A percentile compares a stretch with the other conserved stretches of the same genome.
Conservation (phyloP, 108 stramenopile genomes). For the Schizochytrium sp. region DNA sequence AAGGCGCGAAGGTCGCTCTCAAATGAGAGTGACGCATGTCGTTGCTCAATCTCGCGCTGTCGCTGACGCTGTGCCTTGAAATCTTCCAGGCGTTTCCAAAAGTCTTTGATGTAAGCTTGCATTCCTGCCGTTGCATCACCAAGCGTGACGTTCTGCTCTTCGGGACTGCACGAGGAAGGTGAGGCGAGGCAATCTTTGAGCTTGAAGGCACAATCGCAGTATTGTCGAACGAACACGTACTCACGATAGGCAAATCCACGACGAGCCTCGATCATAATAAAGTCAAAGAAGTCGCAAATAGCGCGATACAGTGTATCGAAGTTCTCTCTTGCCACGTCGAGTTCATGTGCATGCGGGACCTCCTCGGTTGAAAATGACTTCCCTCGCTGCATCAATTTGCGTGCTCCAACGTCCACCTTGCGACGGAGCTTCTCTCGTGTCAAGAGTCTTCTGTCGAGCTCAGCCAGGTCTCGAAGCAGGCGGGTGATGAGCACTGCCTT, state of each 20-base stretch:
- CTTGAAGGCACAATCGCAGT: neutral
- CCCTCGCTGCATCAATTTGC: neutral
- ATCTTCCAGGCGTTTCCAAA: neutral
- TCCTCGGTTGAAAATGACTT: conserved; percentile 4
- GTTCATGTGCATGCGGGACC: neutral
- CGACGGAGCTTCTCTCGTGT: neutral
- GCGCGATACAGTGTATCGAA: neutral
- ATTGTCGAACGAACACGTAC: conserved; percentile 6
- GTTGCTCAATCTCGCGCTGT: neutral
- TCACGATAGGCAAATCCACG: conserved; percentile 19
- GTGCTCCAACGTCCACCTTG: neutral
- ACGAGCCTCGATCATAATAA: neutral
- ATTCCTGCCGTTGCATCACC: neutral
- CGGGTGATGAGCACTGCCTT: neutral
- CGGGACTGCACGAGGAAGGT: neutral
- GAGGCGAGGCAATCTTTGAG: too few relatives aligned
- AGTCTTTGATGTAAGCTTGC: neutral
- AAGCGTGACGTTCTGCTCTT: neutral
- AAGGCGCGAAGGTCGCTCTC: neutral
- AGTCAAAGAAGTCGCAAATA: neutral
- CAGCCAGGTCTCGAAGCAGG: neutral
- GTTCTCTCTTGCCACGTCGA: neutral
- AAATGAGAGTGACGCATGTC: neutral
- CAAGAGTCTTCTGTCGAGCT: neutral
- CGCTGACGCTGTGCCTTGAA: conserved; percentile 28